A percentile compares a stretch with the other conserved stretches of the same genome.
Evolutionary conservation across 768 basidiomycete genomes (phyloP).

Genomic region (Pleurotus citrinopileatus): DNA sequence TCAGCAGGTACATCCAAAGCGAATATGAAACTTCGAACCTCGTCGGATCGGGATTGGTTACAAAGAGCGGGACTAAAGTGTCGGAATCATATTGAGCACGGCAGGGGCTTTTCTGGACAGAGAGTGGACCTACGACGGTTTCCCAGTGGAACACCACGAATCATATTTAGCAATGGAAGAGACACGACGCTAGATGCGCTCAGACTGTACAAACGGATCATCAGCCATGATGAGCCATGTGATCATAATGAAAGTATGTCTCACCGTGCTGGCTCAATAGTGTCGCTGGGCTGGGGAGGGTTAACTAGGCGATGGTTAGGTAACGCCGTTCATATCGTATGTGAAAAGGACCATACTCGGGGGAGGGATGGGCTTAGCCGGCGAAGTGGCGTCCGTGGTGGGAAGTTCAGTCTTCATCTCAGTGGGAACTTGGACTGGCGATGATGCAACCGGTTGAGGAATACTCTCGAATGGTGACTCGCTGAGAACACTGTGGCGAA

Average conservation of each 20-base stretch:
- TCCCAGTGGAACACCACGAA: slow-evolving; percentile 43
- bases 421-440: not conserved
- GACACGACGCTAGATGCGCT: slow-evolving; percentile 47
- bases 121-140: slow-evolving; percentile 38
- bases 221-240: slow-evolving; percentile 6
- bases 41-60: slow-evolving; percentile 41
- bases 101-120: not conserved
- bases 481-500: not conserved
- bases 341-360: slow-evolving; percentile 3
- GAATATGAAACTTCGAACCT: slow-evolving; percentile 27
- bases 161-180: slow-evolving; percentile 43
- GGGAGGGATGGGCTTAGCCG: slow-evolving; percentile 5
- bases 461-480: not conserved
- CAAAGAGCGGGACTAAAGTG: slow-evolving; percentile 32
- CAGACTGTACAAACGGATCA: slow-evolving; percentile 26
- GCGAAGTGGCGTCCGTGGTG: slow-evolving; percentile 6
- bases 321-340: not conserved
- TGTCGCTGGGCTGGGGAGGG: slow-evolving; percentile 4
- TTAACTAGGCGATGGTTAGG: slow-evolving; percentile 2
- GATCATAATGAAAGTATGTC: slow-evolving; percentile 13
- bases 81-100: slow-evolving; percentile 7
- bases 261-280: slow-evolving; percentile 1
- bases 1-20: not conserved
- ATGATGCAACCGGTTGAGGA: slow-evolving; percentile 1
- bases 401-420: not conserved